These are phyloP conservation scores for Closterium sp. DNA, from an alignment of 139 green algal genomes.

Conservation along the genomic window DNA sequence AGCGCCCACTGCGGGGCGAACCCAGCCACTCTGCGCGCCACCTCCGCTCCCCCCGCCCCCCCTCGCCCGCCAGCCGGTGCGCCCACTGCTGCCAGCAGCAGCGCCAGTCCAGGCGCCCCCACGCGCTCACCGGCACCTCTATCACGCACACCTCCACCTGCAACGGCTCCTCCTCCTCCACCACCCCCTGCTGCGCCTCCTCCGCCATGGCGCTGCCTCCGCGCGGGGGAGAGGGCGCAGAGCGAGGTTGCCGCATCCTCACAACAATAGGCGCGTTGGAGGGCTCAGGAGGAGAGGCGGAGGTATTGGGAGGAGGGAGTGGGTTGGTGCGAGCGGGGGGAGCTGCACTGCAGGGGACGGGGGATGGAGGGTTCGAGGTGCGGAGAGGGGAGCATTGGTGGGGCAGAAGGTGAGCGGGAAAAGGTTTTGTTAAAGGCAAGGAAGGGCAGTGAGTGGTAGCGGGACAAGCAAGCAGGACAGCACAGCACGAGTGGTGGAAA, in stretches of 20 bases:
- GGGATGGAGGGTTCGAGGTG: not conserved
- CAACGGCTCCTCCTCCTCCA: not conserved
- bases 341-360: not conserved
- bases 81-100: constrained; percentile 43
- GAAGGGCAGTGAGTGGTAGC: no score
- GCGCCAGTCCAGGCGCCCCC: constrained; percentile 39
- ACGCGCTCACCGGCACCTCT: constrained; percentile 37
- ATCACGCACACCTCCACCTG: constrained; percentile 19
- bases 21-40: constrained; percentile 3
- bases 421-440: not conserved
- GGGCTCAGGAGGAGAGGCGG: not conserved
- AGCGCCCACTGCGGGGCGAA: constrained; percentile 47
- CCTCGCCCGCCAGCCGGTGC: not conserved
- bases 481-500: no score
- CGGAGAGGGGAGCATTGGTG: not conserved
- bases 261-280: not conserved
- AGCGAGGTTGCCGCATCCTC: not conserved
- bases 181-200: not conserved
- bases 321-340: no score
- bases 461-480: no score
- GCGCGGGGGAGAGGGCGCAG: no score
- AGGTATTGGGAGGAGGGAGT: not conserved
- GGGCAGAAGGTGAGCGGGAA: not conserved
- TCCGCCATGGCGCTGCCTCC: no score
- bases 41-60: not conserved